phyloP scores from a whole-genome alignment of 73 alveolate species.

The Tetrahymena thermophila region DNA sequence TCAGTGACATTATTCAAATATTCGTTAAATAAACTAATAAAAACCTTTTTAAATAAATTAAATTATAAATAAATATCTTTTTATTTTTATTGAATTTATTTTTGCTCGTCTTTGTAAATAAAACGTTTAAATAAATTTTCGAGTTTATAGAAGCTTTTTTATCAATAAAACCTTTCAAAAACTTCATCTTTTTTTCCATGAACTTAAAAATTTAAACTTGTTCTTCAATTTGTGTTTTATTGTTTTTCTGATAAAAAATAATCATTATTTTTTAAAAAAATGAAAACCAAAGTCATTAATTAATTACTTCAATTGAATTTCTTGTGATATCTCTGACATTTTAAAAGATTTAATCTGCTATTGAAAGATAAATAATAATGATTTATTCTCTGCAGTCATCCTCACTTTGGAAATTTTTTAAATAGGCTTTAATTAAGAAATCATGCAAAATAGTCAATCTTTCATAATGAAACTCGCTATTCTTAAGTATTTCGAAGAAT shows the following conservation, averaged over 20 bases:
- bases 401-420: neutral
- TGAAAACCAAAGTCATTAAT: neutral
- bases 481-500: neutral
- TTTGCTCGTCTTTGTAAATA: too few relatives aligned
- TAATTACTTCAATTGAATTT: neutral
- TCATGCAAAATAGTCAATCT: neutral
- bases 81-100: too few relatives aligned
- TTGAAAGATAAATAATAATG: neutral
- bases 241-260: too few relatives aligned
- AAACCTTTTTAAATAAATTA: neutral
- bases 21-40: neutral
- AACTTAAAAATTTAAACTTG: too few relatives aligned
- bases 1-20: neutral
- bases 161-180: too few relatives aligned
- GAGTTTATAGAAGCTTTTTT: too few relatives aligned
- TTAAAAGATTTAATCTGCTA: neutral
- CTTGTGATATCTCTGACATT: neutral
- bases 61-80: neutral
- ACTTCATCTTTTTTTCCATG: too few relatives aligned
- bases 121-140: too few relatives aligned
- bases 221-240: too few relatives aligned
- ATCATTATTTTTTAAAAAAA: neutral
- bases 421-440: neutral
- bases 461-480: neutral
- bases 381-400: neutral